These are phyloP conservation scores for Pneumocystis oryctolagi DNA, from an alignment of 1,139 yeast species.

Conservation along the genomic window DNA sequence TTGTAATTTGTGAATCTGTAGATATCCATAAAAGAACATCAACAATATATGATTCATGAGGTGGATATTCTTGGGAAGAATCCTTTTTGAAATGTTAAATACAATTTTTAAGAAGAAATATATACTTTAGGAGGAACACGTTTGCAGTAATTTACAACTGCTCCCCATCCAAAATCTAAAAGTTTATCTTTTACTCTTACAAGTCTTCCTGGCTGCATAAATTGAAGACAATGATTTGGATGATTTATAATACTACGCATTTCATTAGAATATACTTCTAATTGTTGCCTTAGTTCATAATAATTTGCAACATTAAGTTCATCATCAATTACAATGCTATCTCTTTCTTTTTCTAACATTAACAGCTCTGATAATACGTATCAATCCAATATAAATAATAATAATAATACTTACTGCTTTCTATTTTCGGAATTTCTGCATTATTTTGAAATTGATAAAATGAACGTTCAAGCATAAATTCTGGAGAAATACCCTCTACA, in stretches of 20 bases:
- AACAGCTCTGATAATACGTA: constrained; percentile 28
- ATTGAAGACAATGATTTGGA: constrained; percentile 73
- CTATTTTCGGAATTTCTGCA: constrained; percentile 73
- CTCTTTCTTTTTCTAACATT: constrained; percentile 37
- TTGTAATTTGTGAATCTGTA: constrained; percentile 44
- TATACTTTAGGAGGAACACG: constrained; percentile 30
- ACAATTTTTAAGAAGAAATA: background rate
- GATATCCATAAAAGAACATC: constrained; percentile 55
- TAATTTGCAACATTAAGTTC: constrained; percentile 63
- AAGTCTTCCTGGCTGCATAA: constrained; percentile 78
- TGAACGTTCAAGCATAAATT: constrained; percentile 86
- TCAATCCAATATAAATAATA: background rate
- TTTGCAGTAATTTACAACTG: constrained; percentile 62
- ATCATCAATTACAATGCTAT: constrained; percentile 47
- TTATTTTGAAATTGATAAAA: constrained; percentile 93
- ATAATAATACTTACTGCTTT: constrained; percentile 23
- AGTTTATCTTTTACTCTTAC: constrained; percentile 44
- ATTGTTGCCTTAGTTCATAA: constrained; percentile 62
- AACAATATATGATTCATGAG: constrained; percentile 74
- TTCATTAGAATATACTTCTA: constrained; percentile 58
- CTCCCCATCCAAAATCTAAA: constrained; percentile 88
- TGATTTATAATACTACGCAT: constrained; percentile 75
- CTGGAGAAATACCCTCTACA: constrained; percentile 96
- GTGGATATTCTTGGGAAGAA: constrained; percentile 24
- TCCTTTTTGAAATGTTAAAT: constrained; percentile 33